Evolutionary conservation across 1,284 basidiomycete genomes (phyloP).

Genomic region (Rhodotorula sp.): DNA sequence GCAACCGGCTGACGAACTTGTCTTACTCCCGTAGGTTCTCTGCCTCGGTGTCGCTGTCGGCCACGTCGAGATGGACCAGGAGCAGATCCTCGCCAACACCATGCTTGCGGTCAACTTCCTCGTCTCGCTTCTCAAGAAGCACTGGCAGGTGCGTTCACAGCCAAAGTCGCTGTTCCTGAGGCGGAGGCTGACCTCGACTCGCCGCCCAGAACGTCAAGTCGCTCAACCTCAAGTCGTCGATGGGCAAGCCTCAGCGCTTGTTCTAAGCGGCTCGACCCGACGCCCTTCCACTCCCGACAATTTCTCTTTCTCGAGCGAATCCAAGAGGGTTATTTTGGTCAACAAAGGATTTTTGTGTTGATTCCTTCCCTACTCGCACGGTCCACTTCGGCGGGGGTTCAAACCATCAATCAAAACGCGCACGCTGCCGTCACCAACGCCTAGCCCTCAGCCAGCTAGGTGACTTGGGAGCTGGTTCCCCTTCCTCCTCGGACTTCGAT

Average conservation of each 20-base stretch:
- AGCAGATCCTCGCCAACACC: slow-evolving; percentile 94
- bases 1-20: too few relatives aligned
- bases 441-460: slow-evolving; percentile 11
- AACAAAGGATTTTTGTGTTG: too few relatives aligned
- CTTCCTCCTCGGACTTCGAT: too few relatives aligned
- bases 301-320: background rate
- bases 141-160: slow-evolving; percentile 50
- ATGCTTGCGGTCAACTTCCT: slow-evolving; percentile 99
- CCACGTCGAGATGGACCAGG: slow-evolving; percentile 95
- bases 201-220: slow-evolving; percentile 79
- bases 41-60: slow-evolving; percentile 99
- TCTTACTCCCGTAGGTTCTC: slow-evolving; percentile 70
- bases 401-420: slow-evolving; percentile 20
- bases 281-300: background rate
- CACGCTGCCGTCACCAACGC: slow-evolving; percentile 35
- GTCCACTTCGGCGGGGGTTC: background rate
- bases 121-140: slow-evolving; percentile 98
- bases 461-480: slow-evolving; percentile 30
- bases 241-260: slow-evolving; percentile 68
- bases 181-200: too few relatives aligned
- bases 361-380: background rate
- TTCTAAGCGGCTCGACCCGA: slow-evolving; percentile 22
- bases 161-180: too few relatives aligned
- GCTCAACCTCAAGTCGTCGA: slow-evolving; percentile 96
- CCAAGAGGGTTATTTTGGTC: background rate